phyloP scores from a whole-genome alignment of 345 rosid species.

The Clarkia xantiana region DNA sequence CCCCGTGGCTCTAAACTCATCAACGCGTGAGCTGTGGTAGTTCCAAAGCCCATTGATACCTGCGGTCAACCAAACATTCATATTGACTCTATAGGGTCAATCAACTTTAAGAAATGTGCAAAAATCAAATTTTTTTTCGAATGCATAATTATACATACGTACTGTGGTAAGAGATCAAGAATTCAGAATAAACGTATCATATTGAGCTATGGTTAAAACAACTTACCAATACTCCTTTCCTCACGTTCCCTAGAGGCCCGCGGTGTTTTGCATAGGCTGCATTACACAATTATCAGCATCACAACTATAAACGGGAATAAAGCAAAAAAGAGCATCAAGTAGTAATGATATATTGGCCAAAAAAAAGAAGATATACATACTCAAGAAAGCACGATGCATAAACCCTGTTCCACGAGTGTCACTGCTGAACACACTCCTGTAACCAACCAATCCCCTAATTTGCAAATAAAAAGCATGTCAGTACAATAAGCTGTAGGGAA shows the following conservation, averaged over 20 bases:
- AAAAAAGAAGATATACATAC: no score
- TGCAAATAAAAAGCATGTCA: conserved; percentile 2
- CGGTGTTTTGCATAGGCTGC: conserved; percentile 73
- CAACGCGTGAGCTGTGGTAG: conserved; percentile 76
- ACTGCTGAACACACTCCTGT: conserved; percentile 96
- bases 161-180: no score
- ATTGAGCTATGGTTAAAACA: background rate
- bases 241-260: conserved; percentile 86
- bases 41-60: conserved; percentile 92
- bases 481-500: conserved; percentile 64
- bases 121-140: background rate
- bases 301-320: background rate
- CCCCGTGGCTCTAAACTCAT: conserved; percentile 95
- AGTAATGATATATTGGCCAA: no score
- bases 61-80: conserved; percentile 16
- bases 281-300: background rate
- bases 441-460: conserved; percentile 90
- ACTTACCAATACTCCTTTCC: conserved; percentile 97
- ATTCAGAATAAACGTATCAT: no score
- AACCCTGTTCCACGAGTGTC: conserved; percentile 96
- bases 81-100: no score
- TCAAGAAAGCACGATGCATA: conserved; percentile 94
- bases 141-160: no score
- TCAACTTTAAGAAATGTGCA: background rate
- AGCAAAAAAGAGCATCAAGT: background rate